Percentiles rank a stretch among this genome's conserved stretches.
Conservation (phyloP, 2,329 filamentous ascomycete genomes). For the Pseudophaeomoniella oleicola region DNA sequence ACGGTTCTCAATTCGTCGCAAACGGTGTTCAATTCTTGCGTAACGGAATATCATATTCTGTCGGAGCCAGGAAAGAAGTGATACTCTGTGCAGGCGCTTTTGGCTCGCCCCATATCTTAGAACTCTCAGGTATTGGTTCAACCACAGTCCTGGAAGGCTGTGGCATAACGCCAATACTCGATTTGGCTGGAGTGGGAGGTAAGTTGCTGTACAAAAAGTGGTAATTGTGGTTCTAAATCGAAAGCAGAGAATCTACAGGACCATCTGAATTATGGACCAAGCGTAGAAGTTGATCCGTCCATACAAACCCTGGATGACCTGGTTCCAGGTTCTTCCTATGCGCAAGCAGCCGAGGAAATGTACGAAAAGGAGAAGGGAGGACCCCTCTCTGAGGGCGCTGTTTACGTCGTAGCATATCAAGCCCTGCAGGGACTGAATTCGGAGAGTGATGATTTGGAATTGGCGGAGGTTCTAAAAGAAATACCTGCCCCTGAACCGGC, state of each 20-base stretch:
- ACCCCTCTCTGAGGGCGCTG: too few species aligned
- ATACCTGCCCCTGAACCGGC: too few species aligned
- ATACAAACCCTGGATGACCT: conserved; percentile 1
- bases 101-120: conserved; percentile 42
- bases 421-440: too few species aligned
- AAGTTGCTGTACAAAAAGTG: conserved; percentile 37
- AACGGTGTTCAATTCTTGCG: conserved; percentile 29
- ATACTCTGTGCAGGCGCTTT: conserved; percentile 44
- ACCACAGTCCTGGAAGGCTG: conserved; percentile 23
- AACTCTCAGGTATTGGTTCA: conserved; percentile 46
- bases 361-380: too few species aligned
- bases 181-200: conserved; percentile 29
- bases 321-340: too few species aligned
- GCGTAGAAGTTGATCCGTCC: not conserved
- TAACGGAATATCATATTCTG: conserved; percentile 19
- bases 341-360: too few species aligned
- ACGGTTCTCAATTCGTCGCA: too few species aligned
- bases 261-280: conserved; percentile 1
- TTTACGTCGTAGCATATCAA: too few species aligned
- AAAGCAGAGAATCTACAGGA: conserved; percentile 1
- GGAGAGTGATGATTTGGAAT: too few species aligned
- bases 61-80: conserved; percentile 31
- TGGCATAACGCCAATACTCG: conserved; percentile 25
- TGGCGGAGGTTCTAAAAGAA: too few species aligned
- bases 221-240: too few species aligned